Base-by-base conservation (phyloP, 768 basidiomycete species). In the Pleurotus pulmonarius region DNA sequence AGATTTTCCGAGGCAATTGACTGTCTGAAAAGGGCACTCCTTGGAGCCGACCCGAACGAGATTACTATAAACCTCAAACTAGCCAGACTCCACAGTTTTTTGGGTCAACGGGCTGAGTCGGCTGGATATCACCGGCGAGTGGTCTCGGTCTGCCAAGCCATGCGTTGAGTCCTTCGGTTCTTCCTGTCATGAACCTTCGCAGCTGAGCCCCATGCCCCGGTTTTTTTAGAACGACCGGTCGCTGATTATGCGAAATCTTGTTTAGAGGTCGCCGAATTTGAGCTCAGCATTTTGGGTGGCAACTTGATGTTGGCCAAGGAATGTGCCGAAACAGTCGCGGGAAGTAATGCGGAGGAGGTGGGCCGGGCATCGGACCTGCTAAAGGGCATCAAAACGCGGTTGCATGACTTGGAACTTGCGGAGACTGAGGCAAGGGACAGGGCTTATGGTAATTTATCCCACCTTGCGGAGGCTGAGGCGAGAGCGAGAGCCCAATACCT, bases 1-100 rank as follows among this genome's bases (percentile, higher is more conserved):
- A 96, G 96, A 68, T 78, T 81, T 46, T 81, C 86, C 58, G 95
- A 98, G 69, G 94, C 97, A 13, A 86, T 95, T 44, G 88, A 94
- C 66, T 93, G 94, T 65, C 85, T 92, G 60, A 91, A 92, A 62
- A 90, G 94, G 40, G 95, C 96, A 11, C 77, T 98, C 54, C 83
- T 88, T 57, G 83, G 88, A 55, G 88, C 88, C 24, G 89, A 90
- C 69, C 81, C 87, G 3, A 82, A 85, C 58, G 90, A 94, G 67
- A 88, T 82, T 38, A 79, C 76, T 20, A 85, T 92, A 59, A 82
- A 84, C 66, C 71, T 88, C 38, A 91, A 84, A 65, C 74, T 94
- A 34, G 93, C 92, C 15, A 82, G 78, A 64, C 75, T 94, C 48
- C 81, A 91, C 64, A 79, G 79, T 54, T 77, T 79, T 24, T 71